Base-by-base conservation (phyloP, 139 green algal species). In the Diplosphaera chodatii region DNA sequence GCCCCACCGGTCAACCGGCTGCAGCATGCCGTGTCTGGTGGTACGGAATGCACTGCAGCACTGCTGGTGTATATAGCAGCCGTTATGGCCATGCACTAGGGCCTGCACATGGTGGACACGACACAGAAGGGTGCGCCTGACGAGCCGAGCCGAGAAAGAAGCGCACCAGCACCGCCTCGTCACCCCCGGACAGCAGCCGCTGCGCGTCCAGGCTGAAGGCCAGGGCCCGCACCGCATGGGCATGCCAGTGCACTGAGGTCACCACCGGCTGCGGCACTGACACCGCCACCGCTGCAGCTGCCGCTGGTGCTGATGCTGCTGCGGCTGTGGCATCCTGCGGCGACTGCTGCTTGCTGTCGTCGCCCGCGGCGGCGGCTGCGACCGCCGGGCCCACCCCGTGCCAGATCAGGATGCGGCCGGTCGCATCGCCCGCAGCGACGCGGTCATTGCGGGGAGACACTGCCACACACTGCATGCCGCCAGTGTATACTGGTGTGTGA, bases 201-300 rank as follows among this genome's bases (percentile, higher is more conserved):
- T 70, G 62, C 13, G 84, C 85, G 59, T 97, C 92, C 13, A 30
- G 25, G 63, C 78, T 89, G 79, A 97, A 97, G 41, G 71, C 65
- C 28, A 97, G 66, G 25, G 62, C 80, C 3, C 78, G 76, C 29
- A 97, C 91, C 1, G 85, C 68, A 28, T 82, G 55, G 10, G 92
- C 77, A 71, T 97, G 92, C 92, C 92, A 97, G 84, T 97, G 92
- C 77, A 91, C 55, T 0, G 90, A 94, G 21, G 83, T 88, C 32
- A 63, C 48, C 48, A 59, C 48, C 18, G 48, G 48, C 48, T 62
- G 64, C 66, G 34, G 33, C 66, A n/a, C n/a, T n/a, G 40, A 23
- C 27, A 21, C 34, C 66, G 75, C 25, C 55, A 33, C 37, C 34
- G 66, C 37, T 10, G 37, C 37, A 6, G 37, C 6, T 10, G 40